phyloP scores from a whole-genome alignment of 352 stramenopile species.

The Globisporangium heterothallicum region DNA sequence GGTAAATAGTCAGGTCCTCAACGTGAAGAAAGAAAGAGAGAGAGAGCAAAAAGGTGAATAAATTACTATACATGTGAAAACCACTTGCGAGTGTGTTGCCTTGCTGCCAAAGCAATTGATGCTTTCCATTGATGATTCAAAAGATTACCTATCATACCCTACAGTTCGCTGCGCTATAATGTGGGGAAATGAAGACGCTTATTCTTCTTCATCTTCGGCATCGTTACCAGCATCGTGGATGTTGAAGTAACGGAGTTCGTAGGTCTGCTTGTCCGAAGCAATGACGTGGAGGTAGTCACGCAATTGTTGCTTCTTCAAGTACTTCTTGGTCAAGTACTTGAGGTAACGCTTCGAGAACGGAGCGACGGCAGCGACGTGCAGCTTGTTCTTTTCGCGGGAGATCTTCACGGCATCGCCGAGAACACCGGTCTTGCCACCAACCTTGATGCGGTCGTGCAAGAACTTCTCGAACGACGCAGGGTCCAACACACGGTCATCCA shows the following conservation, averaged over 20 bases:
- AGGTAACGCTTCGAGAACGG: conserved; percentile 98
- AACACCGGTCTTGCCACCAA: conserved; percentile 97
- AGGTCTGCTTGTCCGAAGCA: conserved; percentile 97
- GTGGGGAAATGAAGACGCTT: conserved; percentile 24
- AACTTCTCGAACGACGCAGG: conserved; percentile 99
- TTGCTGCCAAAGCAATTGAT: neutral
- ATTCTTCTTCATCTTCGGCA: conserved; percentile 85
- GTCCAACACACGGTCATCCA: conserved; percentile 99
- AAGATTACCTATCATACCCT: neutral
- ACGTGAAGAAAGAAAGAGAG: neutral
- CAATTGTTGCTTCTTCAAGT: conserved; percentile 99
- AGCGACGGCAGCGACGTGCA: conserved; percentile 92
- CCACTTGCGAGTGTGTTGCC: neutral
- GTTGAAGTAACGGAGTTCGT: conserved; percentile 99
- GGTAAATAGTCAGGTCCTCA: neutral
- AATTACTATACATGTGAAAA: neutral
- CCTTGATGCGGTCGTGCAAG: conserved; percentile 99
- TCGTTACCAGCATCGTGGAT: conserved; percentile 93
- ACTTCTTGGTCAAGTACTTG: conserved; percentile 99
- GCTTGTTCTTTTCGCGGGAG: conserved; percentile 94
- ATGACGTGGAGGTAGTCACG: conserved; percentile 99
- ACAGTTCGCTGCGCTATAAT: conserved; percentile 16
- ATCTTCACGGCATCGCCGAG: conserved; percentile 95
- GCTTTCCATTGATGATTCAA: conserved; percentile 1
- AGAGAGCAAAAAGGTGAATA: neutral